Base-by-base conservation (phyloP, 108 stramenopile species). In the Skeletonema marinoi region DNA sequence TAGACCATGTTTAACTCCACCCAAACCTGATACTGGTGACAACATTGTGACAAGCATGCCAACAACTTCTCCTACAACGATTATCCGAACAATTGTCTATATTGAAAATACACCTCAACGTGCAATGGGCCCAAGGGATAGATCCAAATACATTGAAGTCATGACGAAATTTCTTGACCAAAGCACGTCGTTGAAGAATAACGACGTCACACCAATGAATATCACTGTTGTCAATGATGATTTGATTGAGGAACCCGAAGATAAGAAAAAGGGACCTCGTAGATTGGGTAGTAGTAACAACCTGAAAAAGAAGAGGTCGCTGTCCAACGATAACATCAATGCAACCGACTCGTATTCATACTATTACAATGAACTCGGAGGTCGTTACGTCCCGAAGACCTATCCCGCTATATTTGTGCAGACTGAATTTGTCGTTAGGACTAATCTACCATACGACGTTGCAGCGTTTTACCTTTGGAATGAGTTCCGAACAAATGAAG, bases 361-460 rank as follows among this genome's bases (percentile, higher is more conserved):
- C 17, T 51, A 17, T 51, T 19, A 51, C 50, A 51, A 51, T 51
- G 50, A 51, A 51, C 2, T 19, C 5, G 50, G 17, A 51, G 50
- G 17, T 17, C n/a, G 6, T 51, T 51, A 51, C 19, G 42, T 33
- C 21, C 66, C 66, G 7, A 41, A 75, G 64, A 60, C 16, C 38
- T 75, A 60, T 42, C 74, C 74, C 13, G 65, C 74, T 30, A 60
- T 67, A 36, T 56, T 39, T 39, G 66, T 75, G 50, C 51, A 66
- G 66, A 75, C 74, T 29, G 32, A 66, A 60, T 16, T 75, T 6
- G 36, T 39, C 2, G 65, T 75, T 0, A 12, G 6, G 4, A 36
- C 74, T 4, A 17, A 10, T n/a, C 56, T 75, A 12, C 74, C 74
- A 13, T 66, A 44, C 33, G 74, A 75, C 29, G 58, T 75, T 11